Evolutionary conservation across 192 early-diverging fungal species (phyloP).

Genomic region (Entophlyctis helioformis): DNA sequence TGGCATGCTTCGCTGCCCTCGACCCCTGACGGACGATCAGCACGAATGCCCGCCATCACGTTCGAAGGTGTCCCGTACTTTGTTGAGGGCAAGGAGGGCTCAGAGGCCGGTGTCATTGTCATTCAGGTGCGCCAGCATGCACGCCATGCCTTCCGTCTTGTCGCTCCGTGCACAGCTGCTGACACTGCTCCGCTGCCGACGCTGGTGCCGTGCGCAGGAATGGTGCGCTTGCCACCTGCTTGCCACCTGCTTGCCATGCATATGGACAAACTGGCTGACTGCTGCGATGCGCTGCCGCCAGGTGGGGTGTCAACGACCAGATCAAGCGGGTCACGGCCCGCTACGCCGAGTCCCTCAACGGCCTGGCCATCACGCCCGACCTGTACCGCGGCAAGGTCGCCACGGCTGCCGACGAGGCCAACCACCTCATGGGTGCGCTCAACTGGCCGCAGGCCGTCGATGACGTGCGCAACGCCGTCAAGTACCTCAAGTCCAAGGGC

Average conservation of each 20-base stretch:
- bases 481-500: slow-evolving; percentile 12
- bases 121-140: slow-evolving; percentile 16
- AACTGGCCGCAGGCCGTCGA: slow-evolving; percentile 12
- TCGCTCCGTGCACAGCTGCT: not conserved
- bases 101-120: slow-evolving; percentile 19
- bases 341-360: slow-evolving; percentile 5
- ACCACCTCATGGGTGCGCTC: slow-evolving; percentile 16
- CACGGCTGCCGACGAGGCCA: slow-evolving; percentile 22
- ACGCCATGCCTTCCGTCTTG: too few relatives aligned
- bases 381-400: slow-evolving; percentile 22
- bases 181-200: too few relatives aligned
- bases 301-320: slow-evolving; percentile 18
- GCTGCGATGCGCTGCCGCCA: too few relatives aligned
- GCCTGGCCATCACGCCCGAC: slow-evolving; percentile 17
- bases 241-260: too few relatives aligned
- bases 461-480: slow-evolving; percentile 13
- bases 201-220: too few relatives aligned
- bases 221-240: too few relatives aligned
- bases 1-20: too few relatives aligned
- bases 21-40: too few relatives aligned
- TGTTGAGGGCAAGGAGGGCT: slow-evolving; percentile 8
- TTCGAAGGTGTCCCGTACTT: slow-evolving; percentile 16
- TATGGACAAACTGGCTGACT: too few relatives aligned
- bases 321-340: slow-evolving; percentile 11
- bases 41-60: slow-evolving; percentile 5